These are phyloP conservation scores for Fusarium hostae DNA, from an alignment of 2,329 filamentous ascomycete species.

Conservation along the genomic window DNA sequence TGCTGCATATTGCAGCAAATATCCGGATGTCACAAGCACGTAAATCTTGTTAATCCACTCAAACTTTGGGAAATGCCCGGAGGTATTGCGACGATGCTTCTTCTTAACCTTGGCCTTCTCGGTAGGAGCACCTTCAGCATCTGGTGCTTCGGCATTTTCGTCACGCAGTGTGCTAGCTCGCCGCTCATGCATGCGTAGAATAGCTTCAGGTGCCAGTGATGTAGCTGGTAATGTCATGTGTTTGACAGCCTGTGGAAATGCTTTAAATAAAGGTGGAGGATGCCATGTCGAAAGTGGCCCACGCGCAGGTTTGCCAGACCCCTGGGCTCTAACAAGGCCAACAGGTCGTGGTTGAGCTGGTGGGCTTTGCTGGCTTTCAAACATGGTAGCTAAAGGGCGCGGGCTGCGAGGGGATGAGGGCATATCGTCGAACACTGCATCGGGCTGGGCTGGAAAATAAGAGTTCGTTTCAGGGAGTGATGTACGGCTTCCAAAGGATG, in stretches of 20 bases:
- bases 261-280: constrained; percentile 84
- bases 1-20: constrained; percentile 78
- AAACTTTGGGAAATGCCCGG: constrained; percentile 57
- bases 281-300: constrained; percentile 64
- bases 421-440: constrained; percentile 51
- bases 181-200: constrained; percentile 70
- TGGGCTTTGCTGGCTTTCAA: constrained; percentile 35
- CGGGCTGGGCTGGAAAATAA: constrained; percentile 55
- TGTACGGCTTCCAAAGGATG: constrained; percentile 55
- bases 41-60: constrained; percentile 80
- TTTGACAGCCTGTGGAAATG: constrained; percentile 84
- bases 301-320: constrained; percentile 39
- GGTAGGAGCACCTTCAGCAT: constrained; percentile 13
- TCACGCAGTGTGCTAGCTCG: constrained; percentile 48
- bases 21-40: constrained; percentile 76
- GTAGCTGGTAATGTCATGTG: constrained; percentile 77
- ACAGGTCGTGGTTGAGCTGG: constrained; percentile 13
- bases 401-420: constrained; percentile 43
- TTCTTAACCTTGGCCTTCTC: constrained; percentile 56
- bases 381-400: constrained; percentile 41
- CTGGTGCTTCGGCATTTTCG: constrained; percentile 25
- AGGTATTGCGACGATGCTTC: constrained; percentile 58
- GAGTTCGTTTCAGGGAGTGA: constrained; percentile 59
- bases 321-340: constrained; percentile 21
- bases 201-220: constrained; percentile 73